These are phyloP conservation scores for Pseudopyrenochaeta lycopersici DNA, from an alignment of 2,329 filamentous ascomycete species.

Conservation along the genomic window DNA sequence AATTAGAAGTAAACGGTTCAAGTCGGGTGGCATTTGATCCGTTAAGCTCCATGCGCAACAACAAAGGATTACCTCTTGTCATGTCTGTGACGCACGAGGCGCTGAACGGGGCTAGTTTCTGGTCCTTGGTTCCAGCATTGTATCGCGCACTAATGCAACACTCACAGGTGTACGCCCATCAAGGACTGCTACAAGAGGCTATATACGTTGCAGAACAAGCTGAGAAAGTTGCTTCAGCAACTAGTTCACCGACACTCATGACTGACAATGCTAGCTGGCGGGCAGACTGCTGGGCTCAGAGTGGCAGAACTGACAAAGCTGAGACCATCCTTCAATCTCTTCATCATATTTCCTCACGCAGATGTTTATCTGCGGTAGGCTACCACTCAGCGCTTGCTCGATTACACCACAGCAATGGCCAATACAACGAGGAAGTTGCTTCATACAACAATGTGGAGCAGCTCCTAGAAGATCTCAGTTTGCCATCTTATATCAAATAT, in stretches of 20 bases:
- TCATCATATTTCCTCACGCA: slow-evolving; percentile 46
- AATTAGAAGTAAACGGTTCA: slow-evolving; percentile 26
- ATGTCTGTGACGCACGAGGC: slow-evolving; percentile 56
- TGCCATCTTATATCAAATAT: slow-evolving; percentile 40
- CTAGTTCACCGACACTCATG: slow-evolving; percentile 66
- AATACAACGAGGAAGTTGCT: slow-evolving; percentile 58
- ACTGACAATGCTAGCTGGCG: slow-evolving; percentile 55
- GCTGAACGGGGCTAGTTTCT: slow-evolving; percentile 73
- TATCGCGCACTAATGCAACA: slow-evolving; percentile 77
- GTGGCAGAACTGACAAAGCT: slow-evolving; percentile 60
- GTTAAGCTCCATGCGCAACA: slow-evolving; percentile 38
- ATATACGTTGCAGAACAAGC: slow-evolving; percentile 88
- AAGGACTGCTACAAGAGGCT: slow-evolving; percentile 88
- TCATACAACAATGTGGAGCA: slow-evolving; percentile 60
- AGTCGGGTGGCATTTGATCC: slow-evolving; percentile 32
- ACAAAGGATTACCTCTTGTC: slow-evolving; percentile 40
- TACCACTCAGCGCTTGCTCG: slow-evolving; percentile 60
- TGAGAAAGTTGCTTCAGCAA: slow-evolving; percentile 75
- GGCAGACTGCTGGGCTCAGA: slow-evolving; percentile 60
- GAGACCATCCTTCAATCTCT: slow-evolving; percentile 65
- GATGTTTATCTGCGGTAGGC: slow-evolving; percentile 61
- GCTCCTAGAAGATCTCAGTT: slow-evolving; percentile 54
- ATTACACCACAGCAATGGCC: slow-evolving; percentile 57
- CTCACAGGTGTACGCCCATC: slow-evolving; percentile 79
- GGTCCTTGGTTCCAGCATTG: slow-evolving; percentile 78